These are phyloP conservation scores for Ceraceosorus guamensis DNA, from an alignment of 1,284 basidiomycete species.

Conservation along the genomic window DNA sequence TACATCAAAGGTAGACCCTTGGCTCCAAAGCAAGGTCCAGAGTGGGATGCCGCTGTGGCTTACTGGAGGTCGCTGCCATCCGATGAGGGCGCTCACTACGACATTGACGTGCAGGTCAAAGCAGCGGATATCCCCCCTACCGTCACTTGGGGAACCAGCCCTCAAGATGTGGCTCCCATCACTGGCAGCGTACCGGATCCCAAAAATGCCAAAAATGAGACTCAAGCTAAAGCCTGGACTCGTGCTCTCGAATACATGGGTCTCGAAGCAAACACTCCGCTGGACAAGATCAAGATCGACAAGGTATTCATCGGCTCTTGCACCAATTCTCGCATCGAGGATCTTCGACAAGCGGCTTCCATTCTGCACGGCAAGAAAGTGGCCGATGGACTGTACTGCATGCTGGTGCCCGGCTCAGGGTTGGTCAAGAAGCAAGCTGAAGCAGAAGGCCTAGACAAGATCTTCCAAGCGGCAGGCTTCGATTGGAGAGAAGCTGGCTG, in stretches of 20 bases:
- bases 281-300: conserved; percentile 47
- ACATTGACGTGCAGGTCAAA: conserved; percentile 38
- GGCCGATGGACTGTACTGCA: conserved; percentile 36
- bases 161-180: conserved; percentile 44
- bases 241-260: conserved; percentile 47
- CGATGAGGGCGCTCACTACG: conserved; percentile 41
- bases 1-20: conserved; percentile 45
- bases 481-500: conserved; percentile 48
- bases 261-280: conserved; percentile 36
- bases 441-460: conserved; percentile 47
- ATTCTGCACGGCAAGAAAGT: conserved; percentile 43
- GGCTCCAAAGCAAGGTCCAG: conserved; percentile 35
- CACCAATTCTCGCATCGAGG: conserved; percentile 47
- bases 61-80: conserved; percentile 43
- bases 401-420: conserved; percentile 47
- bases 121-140: conserved; percentile 45
- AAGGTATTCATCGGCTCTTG: conserved; percentile 48
- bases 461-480: conserved; percentile 46
- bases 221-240: conserved; percentile 26
- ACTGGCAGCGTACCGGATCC: conserved; percentile 42
- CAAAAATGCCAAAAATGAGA: conserved; percentile 29
- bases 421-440: conserved; percentile 48
- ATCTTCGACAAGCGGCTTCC: conserved; percentile 41
- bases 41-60: conserved; percentile 40
- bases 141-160: conserved; percentile 45